A percentile compares a stretch with the other conserved stretches of the same genome.
These are phyloP conservation scores for Pyrrhoderma lamaoense DNA, from an alignment of 1,284 basidiomycete genomes.

Conservation along the genomic window DNA sequence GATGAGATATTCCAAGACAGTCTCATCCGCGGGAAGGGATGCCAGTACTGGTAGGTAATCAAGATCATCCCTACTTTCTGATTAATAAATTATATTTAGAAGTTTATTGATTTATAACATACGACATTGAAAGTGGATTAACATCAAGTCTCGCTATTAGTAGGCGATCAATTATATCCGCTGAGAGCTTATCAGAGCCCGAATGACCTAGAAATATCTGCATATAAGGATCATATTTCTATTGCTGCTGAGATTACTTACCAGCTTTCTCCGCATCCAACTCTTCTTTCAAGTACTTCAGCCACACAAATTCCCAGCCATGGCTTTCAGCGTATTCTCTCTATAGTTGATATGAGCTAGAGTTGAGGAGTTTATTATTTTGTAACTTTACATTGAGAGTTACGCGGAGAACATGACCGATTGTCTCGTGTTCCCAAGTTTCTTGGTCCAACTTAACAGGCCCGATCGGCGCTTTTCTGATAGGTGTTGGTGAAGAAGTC, in stretches of 20 bases:
- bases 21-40: conserved; percentile 72
- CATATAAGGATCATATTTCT: too few species aligned
- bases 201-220: too few species aligned
- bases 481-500: conserved; percentile 20
- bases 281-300: conserved; percentile 73
- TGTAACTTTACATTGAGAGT: conserved; percentile 66
- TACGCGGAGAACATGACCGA: conserved; percentile 65
- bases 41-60: conserved; percentile 75
- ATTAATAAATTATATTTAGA: conserved; percentile 8
- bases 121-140: conserved; percentile 70
- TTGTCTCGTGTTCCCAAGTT: conserved; percentile 68
- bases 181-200: conserved; percentile 36
- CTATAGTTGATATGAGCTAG: conserved; percentile 33
- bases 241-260: conserved; percentile 30
- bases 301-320: conserved; percentile 73
- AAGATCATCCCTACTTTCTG: conserved; percentile 59
- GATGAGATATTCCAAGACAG: conserved; percentile 86
- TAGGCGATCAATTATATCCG: conserved; percentile 67
- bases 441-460: conserved; percentile 47
- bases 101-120: conserved; percentile 26
- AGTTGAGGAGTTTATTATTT: neutral
- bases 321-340: conserved; percentile 62
- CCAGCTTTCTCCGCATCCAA: conserved; percentile 58
- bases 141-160: conserved; percentile 86
- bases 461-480: conserved; percentile 36